Evolutionary conservation across 331 rosid genomes (phyloP).

Genomic region (Stylosanthes scabra): DNA sequence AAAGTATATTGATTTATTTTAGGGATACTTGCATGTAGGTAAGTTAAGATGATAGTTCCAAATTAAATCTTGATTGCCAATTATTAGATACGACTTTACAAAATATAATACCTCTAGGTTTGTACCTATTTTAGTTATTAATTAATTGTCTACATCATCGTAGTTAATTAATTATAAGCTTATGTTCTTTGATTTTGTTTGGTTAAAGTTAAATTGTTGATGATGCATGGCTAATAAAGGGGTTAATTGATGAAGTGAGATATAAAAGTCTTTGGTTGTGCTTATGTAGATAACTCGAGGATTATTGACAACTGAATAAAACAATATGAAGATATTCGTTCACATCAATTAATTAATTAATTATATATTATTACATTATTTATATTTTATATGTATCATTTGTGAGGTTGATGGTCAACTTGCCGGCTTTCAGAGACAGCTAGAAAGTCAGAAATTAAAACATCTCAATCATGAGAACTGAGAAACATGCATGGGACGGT

Average conservation of each 20-base stretch:
- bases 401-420: conserved; percentile 16
- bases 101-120: conserved; percentile 3
- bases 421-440: conserved; percentile 48
- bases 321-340: conserved; percentile 46
- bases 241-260: conserved; percentile 33
- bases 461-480: conserved; percentile 32
- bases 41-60: conserved; percentile 40
- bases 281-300: conserved; percentile 36
- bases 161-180: neutral
- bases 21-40: conserved; percentile 20
- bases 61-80: conserved; percentile 21
- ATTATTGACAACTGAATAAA: conserved; percentile 52
- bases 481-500: neutral
- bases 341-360: neutral
- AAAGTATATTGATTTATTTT: conserved; percentile 23
- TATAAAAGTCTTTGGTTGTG: conserved; percentile 31
- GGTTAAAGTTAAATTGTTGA: conserved; percentile 26
- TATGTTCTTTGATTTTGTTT: conserved; percentile 11
- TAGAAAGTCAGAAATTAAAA: conserved; percentile 46
- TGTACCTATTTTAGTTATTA: no score
- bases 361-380: no score
- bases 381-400: conserved; percentile 22
- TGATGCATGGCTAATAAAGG: no score
- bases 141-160: conserved; percentile 11
- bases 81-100: neutral